Conservation (phyloP, 805 yeast genomes). For the Yamadazyma phyllophila region DNA sequence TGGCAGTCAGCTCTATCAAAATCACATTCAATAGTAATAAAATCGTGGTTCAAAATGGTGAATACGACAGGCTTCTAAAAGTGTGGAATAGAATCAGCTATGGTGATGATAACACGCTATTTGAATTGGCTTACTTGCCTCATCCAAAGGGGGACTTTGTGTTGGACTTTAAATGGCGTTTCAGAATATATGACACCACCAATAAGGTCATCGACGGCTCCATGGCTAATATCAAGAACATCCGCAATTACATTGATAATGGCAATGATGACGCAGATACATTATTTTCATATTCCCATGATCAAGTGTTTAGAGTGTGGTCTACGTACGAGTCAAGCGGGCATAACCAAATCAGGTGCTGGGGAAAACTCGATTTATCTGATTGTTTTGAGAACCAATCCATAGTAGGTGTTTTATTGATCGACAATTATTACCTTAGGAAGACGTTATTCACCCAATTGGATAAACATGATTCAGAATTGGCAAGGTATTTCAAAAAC, state of each 20-base stretch:
- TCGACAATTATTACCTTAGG: constrained; percentile 39
- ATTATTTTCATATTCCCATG: constrained; percentile 64
- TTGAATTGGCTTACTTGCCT: constrained; percentile 66
- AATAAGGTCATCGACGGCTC: constrained; percentile 18
- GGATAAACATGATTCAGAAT: constrained; percentile 13
- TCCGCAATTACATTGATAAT: constrained; percentile 30
- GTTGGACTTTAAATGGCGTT: constrained; percentile 58
- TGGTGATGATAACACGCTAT: constrained; percentile 54
- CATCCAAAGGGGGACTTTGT: constrained; percentile 54
- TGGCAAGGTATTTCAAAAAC: constrained; percentile 12
- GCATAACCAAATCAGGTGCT: constrained; percentile 53
- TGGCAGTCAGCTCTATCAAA: constrained; percentile 54
- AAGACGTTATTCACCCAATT: constrained; percentile 17
- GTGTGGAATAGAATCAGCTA: constrained; percentile 76
- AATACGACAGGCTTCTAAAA: constrained; percentile 65
- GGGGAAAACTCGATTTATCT: constrained; percentile 47
- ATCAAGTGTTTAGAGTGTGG: constrained; percentile 64
- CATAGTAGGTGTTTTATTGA: constrained; percentile 17
- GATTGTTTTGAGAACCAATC: constrained; percentile 15
- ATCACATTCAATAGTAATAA: constrained; percentile 68
- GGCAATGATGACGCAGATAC: constrained; percentile 30
- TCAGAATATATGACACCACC: constrained; percentile 11
- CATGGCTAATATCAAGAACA: constrained; percentile 36
- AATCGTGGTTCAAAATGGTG: constrained; percentile 59
- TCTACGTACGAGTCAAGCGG: constrained; percentile 59